Percentiles rank a stretch among this genome's conserved stretches.
phyloP scores from a whole-genome alignment of 208 protist species.

The Acanthamoeba triangularis region DNA sequence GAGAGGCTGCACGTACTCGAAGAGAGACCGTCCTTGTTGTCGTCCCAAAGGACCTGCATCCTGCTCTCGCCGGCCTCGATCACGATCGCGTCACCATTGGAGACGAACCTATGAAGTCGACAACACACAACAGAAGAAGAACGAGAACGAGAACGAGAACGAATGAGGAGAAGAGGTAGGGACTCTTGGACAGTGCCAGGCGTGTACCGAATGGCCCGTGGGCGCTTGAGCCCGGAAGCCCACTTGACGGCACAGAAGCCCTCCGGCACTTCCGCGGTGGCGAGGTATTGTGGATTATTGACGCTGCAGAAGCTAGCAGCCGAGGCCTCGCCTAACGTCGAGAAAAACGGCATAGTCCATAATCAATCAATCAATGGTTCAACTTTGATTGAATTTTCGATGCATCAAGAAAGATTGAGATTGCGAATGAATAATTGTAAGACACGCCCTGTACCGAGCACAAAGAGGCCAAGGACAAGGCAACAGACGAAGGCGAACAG shows the following conservation, averaged over 20 bases:
- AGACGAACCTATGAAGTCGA: neutral
- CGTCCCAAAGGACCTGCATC: conserved; percentile 5
- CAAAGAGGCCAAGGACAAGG: neutral
- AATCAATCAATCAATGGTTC: too few species aligned
- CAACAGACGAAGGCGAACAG: neutral
- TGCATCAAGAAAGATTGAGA: neutral
- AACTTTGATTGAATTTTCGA: neutral
- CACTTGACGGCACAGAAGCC: conserved; percentile 41
- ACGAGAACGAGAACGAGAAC: neutral
- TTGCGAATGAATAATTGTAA: neutral
- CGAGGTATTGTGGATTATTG: neutral
- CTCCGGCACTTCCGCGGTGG: neutral
- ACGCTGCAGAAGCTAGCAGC: neutral
- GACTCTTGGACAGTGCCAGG: neutral
- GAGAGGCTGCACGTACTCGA: neutral
- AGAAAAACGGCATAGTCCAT: neutral
- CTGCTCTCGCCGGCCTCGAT: neutral
- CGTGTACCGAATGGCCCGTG: neutral
- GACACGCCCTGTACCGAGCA: neutral
- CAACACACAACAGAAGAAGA: neutral
- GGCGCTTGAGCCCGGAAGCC: neutral
- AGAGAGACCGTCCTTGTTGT: conserved; percentile 18
- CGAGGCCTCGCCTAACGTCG: neutral
- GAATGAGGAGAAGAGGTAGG: neutral
- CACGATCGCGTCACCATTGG: conserved; percentile 47